Percentiles rank a stretch among this genome's conserved stretches.
Conservation (phyloP, 805 yeast species). For the Kuraishia capsulata region DNA sequence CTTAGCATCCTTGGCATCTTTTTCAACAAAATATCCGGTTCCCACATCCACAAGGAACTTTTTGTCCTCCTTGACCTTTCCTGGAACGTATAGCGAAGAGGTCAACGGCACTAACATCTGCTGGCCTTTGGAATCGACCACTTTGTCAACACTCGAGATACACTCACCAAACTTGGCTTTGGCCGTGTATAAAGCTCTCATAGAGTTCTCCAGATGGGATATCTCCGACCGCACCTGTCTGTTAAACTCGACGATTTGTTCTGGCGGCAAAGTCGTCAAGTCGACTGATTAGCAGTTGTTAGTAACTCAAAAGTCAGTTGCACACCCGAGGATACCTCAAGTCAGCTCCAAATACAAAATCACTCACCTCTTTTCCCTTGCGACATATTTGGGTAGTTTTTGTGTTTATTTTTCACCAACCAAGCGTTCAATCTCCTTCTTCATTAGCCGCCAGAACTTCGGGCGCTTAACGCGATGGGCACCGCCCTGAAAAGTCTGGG, state of each 20-base stretch:
- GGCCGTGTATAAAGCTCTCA: constrained; percentile 77
- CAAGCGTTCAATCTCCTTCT: no score
- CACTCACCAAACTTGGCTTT: constrained; percentile 78
- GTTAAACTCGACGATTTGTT: constrained; percentile 78
- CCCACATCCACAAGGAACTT: constrained; percentile 89
- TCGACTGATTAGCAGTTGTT: constrained; percentile 40
- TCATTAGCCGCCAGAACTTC: no score
- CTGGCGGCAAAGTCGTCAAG: constrained; percentile 62
- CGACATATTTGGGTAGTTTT: background rate
- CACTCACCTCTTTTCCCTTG: background rate
- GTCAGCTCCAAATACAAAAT: constrained; percentile 14
- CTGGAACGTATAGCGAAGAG: constrained; percentile 83
- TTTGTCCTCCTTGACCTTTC: constrained; percentile 53
- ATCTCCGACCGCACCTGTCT: constrained; percentile 78
- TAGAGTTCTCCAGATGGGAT: constrained; percentile 76
- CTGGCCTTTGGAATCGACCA: constrained; percentile 26
- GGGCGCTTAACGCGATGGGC: no score
- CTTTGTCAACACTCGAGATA: constrained; percentile 52
- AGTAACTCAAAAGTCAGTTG: no score
- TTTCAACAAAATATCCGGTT: constrained; percentile 91
- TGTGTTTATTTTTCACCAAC: no score
- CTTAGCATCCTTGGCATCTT: constrained; percentile 55
- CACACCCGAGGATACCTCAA: background rate
- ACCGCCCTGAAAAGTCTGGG: no score
- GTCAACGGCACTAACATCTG: constrained; percentile 80